These are phyloP conservation scores for Diutina catenulata DNA, from an alignment of 1,139 yeast genomes.

Conservation along the genomic window DNA sequence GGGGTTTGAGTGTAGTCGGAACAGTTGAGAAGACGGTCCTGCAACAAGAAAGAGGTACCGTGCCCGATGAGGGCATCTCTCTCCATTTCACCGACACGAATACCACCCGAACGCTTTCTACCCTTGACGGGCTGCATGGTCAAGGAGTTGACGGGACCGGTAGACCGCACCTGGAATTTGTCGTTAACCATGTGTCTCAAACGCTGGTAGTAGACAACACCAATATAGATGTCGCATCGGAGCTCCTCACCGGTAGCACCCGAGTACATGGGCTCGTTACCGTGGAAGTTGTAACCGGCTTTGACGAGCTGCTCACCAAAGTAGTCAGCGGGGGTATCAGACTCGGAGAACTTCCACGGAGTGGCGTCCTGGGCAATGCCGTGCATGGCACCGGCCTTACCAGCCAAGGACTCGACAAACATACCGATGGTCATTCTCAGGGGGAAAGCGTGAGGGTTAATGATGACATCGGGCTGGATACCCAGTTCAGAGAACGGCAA, in stretches of 20 bases:
- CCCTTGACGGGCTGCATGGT: slow-evolving; percentile 99
- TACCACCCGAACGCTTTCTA: slow-evolving; percentile 98
- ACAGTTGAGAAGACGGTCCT: slow-evolving; percentile 90
- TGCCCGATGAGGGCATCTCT: slow-evolving; percentile 98
- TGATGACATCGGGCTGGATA: slow-evolving; percentile 93
- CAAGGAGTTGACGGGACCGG: slow-evolving; percentile 93
- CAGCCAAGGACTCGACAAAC: slow-evolving; percentile 97
- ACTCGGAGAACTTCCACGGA: slow-evolving; percentile 89
- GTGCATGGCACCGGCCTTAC: slow-evolving; percentile 96
- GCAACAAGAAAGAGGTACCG: slow-evolving; percentile 93
- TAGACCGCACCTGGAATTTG: slow-evolving; percentile 97
- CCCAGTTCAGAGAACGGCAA: slow-evolving; percentile 97
- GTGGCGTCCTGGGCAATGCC: slow-evolving; percentile 97
- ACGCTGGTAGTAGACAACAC: slow-evolving; percentile 95
- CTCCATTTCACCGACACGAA: slow-evolving; percentile 99
- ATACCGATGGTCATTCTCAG: slow-evolving; percentile 99
- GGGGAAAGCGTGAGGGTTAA: slow-evolving; percentile 98
- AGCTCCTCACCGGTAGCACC: slow-evolving; percentile 98
- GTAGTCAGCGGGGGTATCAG: slow-evolving; percentile 93
- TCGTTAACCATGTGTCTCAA: slow-evolving; percentile 99
- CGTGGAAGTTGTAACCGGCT: slow-evolving; percentile 95
- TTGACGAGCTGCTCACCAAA: slow-evolving; percentile 83
- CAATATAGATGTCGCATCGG: slow-evolving; percentile 90
- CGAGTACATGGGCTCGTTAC: slow-evolving; percentile 97
- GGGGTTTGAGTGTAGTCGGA: slow-evolving; percentile 91